A percentile compares a stretch with the other conserved stretches of the same genome.
Conservation (phyloP, 208 protist genomes). For the Crithidia bombi region DNA sequence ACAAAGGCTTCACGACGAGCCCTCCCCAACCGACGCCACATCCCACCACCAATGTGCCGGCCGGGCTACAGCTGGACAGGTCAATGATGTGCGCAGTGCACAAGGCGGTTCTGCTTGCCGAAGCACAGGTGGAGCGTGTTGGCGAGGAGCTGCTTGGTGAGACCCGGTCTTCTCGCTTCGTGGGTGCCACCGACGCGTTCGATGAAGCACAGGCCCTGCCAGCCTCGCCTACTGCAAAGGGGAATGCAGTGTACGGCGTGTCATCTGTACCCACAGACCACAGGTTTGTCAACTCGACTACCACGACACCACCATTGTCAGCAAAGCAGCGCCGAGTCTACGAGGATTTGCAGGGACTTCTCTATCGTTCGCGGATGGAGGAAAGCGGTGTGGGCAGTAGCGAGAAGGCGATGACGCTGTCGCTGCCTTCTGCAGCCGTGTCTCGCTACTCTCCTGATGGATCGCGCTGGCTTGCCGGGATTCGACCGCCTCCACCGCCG, state of each 20-base stretch:
- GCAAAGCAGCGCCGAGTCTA: conserved; percentile 41
- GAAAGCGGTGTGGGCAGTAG: not conserved
- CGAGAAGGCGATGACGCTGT: too few relatives aligned
- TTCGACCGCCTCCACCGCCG: conserved; percentile 4
- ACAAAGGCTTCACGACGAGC: not conserved
- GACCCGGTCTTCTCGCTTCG: not conserved
- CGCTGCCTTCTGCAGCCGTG: not conserved
- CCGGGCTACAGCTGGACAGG: not conserved
- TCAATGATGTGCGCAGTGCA: conserved; percentile 50
- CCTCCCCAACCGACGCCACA: not conserved
- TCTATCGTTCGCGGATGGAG: conserved; percentile 11
- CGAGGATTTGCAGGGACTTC: conserved; percentile 40
- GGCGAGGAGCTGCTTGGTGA: conserved; percentile 7
- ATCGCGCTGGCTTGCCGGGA: conserved; percentile 7
- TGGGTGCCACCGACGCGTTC: not conserved
- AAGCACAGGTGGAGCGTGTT: conserved; percentile 53
- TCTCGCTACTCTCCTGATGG: conserved; percentile 11
- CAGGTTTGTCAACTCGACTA: too few relatives aligned
- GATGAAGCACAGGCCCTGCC: not conserved
- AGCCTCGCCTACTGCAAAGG: not conserved
- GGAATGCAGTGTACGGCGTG: too few relatives aligned
- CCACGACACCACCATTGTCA: conserved; percentile 14
- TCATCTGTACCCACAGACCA: too few relatives aligned
- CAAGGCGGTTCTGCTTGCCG: conserved; percentile 48
- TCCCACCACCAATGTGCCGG: not conserved